phyloP scores from a whole-genome alignment of 345 rosid species.

The Gossypium bickii region DNA sequence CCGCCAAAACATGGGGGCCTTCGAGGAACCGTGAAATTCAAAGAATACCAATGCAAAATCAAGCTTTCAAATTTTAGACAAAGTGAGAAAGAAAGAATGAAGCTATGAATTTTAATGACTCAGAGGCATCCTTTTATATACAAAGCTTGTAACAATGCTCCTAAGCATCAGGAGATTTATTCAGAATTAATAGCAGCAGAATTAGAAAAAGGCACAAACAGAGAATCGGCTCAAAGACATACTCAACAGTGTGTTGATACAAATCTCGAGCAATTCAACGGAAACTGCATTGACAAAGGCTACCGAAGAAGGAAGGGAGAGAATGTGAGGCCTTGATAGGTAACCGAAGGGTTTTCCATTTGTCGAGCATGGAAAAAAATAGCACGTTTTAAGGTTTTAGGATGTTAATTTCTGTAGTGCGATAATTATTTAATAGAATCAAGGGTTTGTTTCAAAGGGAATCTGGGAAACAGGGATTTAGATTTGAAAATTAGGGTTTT shows the following conservation, averaged over 20 bases:
- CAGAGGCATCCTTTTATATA: no score
- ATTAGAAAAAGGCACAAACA: no score
- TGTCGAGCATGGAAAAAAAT: constrained; percentile 36
- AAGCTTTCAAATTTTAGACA: not conserved
- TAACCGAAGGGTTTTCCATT: constrained; percentile 29
- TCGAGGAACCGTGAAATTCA: constrained; percentile 41
- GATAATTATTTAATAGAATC: no score
- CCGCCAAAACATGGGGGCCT: constrained; percentile 46
- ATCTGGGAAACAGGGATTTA: no score
- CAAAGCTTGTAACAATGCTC: no score
- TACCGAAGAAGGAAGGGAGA: constrained; percentile 25
- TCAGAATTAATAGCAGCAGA: no score
- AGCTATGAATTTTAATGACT: no score
- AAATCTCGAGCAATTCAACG: not conserved
- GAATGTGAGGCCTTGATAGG: constrained; percentile 19
- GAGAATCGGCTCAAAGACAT: no score
- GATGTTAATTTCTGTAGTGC: no score
- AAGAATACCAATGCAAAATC: constrained; percentile 50
- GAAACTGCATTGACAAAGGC: constrained; percentile 32
- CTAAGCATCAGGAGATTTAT: no score
- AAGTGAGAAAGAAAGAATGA: no score
- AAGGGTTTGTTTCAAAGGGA: not conserved
- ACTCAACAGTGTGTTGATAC: no score
- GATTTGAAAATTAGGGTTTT: not conserved
- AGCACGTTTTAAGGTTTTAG: not conserved